These are phyloP conservation scores for Mercurialis annua DNA, from an alignment of 345 rosid species.

Conservation along the genomic window DNA sequence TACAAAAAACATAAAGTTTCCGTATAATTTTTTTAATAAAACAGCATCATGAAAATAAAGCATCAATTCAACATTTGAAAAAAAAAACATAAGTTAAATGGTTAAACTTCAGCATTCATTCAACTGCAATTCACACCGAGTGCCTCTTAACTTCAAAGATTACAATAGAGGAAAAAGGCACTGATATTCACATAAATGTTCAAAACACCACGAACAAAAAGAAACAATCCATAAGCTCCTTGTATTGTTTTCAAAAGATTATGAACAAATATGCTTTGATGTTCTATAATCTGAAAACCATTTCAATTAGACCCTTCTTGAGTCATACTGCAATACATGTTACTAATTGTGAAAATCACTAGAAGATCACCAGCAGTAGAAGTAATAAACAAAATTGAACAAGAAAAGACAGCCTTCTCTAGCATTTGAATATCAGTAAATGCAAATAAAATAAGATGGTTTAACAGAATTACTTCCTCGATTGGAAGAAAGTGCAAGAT, in stretches of 20 bases:
- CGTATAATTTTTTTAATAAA: neutral
- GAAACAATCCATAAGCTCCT: too few relatives aligned
- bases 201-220: too few relatives aligned
- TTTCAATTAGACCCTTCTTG: neutral
- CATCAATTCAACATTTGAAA: neutral
- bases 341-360: neutral
- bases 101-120: neutral
- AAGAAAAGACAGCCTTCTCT: neutral
- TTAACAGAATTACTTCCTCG: neutral
- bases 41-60: neutral
- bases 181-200: too few relatives aligned
- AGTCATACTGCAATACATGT: neutral
- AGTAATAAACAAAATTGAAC: neutral
- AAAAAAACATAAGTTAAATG: neutral
- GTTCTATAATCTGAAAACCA: neutral
- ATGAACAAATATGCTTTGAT: neutral
- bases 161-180: too few relatives aligned
- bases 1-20: neutral
- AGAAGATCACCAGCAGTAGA: neutral
- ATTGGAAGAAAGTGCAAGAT: neutral
- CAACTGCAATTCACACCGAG: neutral
- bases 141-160: neutral
- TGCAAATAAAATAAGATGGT: neutral
- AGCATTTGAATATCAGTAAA: neutral
- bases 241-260: neutral